These are phyloP conservation scores for Penicillium sp. DNA, from an alignment of 2,329 filamentous ascomycete species.

Conservation along the genomic window DNA sequence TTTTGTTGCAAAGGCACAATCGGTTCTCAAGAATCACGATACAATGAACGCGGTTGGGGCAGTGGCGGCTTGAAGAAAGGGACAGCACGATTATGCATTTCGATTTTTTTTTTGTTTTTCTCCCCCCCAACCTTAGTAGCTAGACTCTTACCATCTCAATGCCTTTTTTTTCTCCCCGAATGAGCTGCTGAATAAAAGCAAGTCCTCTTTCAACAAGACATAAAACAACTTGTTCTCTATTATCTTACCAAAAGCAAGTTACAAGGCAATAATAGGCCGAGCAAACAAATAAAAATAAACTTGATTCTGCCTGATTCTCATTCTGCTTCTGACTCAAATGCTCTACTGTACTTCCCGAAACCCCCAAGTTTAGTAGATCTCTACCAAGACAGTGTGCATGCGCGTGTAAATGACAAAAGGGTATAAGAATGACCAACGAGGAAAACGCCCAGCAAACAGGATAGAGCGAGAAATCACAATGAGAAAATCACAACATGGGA, in stretches of 20 bases:
- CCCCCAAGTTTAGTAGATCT: no score
- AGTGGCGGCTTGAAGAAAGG: slow-evolving; percentile 31
- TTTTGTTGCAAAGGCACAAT: slow-evolving; percentile 25
- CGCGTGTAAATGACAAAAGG: background rate
- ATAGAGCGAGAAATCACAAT: background rate
- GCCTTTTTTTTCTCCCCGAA: slow-evolving; percentile 21
- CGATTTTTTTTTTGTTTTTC: slow-evolving; percentile 30
- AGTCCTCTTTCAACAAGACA: slow-evolving; percentile 22
- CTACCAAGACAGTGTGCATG: background rate
- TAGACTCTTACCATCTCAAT: slow-evolving; percentile 33
- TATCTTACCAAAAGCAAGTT: slow-evolving; percentile 7
- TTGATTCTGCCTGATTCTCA: background rate
- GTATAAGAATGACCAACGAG: background rate
- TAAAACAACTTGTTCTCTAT: slow-evolving; percentile 3
- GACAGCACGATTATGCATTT: slow-evolving; percentile 38
- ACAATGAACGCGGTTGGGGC: slow-evolving; percentile 37
- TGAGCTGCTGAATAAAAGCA: slow-evolving; percentile 25
- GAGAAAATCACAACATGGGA: background rate
- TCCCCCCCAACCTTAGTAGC: slow-evolving; percentile 26
- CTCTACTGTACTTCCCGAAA: background rate
- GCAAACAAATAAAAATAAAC: background rate
- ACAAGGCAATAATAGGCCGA: background rate
- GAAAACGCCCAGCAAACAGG: background rate
- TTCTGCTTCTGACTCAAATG: background rate
- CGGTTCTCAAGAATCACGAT: slow-evolving; percentile 34